Evolutionary conservation across 1,139 yeast genomes (phyloP).

Genomic region (Saccharomyces hybrid): DNA sequence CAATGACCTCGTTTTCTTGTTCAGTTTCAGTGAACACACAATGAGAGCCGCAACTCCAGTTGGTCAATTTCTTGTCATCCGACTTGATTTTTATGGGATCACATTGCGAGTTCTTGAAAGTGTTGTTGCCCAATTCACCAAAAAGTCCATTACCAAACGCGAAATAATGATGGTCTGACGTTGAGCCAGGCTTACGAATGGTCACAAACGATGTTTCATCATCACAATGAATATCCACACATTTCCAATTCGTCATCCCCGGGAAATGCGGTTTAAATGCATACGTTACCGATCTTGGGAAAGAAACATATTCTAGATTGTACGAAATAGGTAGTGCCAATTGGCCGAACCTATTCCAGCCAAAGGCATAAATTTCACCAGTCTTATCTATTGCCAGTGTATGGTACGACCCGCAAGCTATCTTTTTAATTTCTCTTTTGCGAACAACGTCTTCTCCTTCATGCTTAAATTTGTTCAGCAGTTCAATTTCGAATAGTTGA

Average conservation of each 20-base stretch:
- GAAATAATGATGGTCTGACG: conserved; percentile 31
- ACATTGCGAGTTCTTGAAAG: conserved; percentile 64
- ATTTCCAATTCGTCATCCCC: conserved; percentile 21
- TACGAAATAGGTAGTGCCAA: conserved; percentile 64
- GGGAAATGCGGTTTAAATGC: conserved; percentile 5
- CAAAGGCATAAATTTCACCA: conserved; percentile 76
- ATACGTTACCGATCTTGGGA: conserved; percentile 46
- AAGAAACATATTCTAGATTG: conserved; percentile 57
- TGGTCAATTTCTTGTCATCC: conserved; percentile 38
- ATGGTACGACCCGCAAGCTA: conserved; percentile 71
- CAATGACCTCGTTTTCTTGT: conserved; percentile 65
- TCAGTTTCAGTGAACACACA: conserved; percentile 53
- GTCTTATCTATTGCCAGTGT: conserved; percentile 55
- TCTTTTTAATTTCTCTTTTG: conserved; percentile 37
- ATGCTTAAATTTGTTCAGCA: conserved; percentile 19
- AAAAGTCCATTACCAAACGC: conserved; percentile 78
- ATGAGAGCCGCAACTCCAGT: conserved; percentile 37
- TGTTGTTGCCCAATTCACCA: conserved; percentile 83
- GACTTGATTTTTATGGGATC: conserved; percentile 56
- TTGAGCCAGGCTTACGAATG: conserved; percentile 19
- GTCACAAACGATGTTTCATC: conserved; percentile 58
- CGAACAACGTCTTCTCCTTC: conserved; percentile 4
- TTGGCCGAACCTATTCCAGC: conserved; percentile 75
- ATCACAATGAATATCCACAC: conserved; percentile 54
- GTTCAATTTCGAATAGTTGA: conserved; percentile 23